phyloP scores from a whole-genome alignment of 1,284 basidiomycete genomes.

The Sporisorium iseilematis-ciliati region DNA sequence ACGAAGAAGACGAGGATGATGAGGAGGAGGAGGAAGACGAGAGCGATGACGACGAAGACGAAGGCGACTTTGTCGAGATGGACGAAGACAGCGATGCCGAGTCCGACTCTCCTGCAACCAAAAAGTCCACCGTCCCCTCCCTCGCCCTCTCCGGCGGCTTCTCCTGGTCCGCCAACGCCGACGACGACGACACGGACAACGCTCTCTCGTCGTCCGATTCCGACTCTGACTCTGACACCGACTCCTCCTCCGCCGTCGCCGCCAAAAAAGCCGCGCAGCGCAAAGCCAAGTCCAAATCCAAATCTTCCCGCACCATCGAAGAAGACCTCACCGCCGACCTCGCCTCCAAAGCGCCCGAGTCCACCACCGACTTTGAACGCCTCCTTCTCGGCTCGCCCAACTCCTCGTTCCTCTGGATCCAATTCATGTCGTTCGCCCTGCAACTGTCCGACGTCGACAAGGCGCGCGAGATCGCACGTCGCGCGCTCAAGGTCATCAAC shows the following conservation, averaged over 20 bases:
- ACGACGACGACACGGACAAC: slow-evolving; percentile 43
- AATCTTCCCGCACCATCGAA: slow-evolving; percentile 30
- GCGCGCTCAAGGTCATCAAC: slow-evolving; percentile 87
- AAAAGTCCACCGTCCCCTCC: slow-evolving; percentile 57
- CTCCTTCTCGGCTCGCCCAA: slow-evolving; percentile 94
- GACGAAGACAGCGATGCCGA: slow-evolving; percentile 57
- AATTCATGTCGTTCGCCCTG: slow-evolving; percentile 98
- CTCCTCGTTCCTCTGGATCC: slow-evolving; percentile 97
- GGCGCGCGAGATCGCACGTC: slow-evolving; percentile 85
- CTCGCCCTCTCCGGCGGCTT: slow-evolving; percentile 73
- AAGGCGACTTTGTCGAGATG: slow-evolving; percentile 52
- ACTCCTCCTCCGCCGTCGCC: slow-evolving; percentile 71
- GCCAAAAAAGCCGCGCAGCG: slow-evolving; percentile 65
- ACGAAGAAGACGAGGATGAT: slow-evolving; percentile 43
- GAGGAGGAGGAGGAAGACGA: slow-evolving; percentile 56
- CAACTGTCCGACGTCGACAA: slow-evolving; percentile 95
- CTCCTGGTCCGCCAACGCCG: slow-evolving; percentile 72
- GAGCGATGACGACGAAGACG: slow-evolving; percentile 39
- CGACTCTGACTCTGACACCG: slow-evolving; percentile 34
- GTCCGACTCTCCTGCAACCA: slow-evolving; percentile 26
- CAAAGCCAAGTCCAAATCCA: slow-evolving; percentile 32
- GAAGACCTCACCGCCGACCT: slow-evolving; percentile 66
- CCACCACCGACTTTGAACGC: slow-evolving; percentile 93
- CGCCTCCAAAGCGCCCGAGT: slow-evolving; percentile 76
- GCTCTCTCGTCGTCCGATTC: slow-evolving; percentile 18